A percentile compares a stretch with the other conserved stretches of the same genome.
Conservation (phyloP, 2,329 filamentous ascomycete species). For the Beauveria australis region DNA sequence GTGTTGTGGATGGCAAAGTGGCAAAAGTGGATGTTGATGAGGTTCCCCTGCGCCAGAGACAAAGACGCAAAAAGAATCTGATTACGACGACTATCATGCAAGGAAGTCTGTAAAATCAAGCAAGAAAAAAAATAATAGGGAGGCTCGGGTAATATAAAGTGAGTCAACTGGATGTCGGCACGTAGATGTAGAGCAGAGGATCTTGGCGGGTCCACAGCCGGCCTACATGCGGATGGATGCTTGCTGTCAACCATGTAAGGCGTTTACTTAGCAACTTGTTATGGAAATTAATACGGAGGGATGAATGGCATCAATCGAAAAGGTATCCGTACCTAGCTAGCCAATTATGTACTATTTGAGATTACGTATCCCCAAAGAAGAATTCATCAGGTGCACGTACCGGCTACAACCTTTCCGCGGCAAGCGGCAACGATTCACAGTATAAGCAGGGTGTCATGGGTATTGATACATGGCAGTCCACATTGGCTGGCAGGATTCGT, state of each 20-base stretch:
- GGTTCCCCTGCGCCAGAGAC: neutral
- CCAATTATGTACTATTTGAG: neutral
- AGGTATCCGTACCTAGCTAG: neutral
- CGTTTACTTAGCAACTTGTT: neutral
- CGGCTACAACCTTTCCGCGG: neutral
- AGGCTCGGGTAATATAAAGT: neutral
- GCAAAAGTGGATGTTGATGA: neutral
- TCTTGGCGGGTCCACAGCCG: slow-evolving; percentile 1
- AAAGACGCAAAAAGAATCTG: neutral
- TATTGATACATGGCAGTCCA: neutral
- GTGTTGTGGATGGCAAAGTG: neutral
- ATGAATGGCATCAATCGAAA: slow-evolving; percentile 5
- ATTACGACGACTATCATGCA: neutral
- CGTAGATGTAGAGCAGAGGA: neutral
- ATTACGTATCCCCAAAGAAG: neutral
- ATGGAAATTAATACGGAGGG: neutral
- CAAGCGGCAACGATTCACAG: too few relatives aligned
- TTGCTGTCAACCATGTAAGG: neutral
- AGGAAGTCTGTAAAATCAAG: neutral
- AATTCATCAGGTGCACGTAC: neutral
- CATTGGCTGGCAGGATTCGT: neutral
- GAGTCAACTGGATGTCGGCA: slow-evolving; percentile 1
- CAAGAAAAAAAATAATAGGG: neutral
- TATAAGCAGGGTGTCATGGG: neutral
- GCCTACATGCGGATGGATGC: too few relatives aligned